These are phyloP conservation scores for Mycena filopes DNA, from an alignment of 768 basidiomycete genomes.

Conservation along the genomic window DNA sequence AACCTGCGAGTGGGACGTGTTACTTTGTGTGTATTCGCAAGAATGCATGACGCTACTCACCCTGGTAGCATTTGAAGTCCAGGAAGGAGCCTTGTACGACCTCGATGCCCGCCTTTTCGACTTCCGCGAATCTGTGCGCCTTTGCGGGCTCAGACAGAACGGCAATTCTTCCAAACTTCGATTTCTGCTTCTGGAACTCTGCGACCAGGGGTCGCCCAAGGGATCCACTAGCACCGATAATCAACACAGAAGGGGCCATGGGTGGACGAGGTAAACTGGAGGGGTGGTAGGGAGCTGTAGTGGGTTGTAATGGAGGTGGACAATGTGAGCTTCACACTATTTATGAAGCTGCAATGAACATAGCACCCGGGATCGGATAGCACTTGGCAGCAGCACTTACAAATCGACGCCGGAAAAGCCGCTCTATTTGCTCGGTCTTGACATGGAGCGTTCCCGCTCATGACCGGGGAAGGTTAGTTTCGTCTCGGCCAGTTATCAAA, in stretches of 20 bases:
- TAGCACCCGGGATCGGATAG: no score
- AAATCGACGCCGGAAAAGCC: no score
- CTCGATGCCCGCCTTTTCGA: constrained; percentile 15
- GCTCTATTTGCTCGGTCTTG: no score
- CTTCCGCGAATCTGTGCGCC: constrained; percentile 1
- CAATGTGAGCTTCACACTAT: no score
- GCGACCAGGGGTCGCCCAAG: constrained; percentile 4
- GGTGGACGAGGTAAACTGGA: not conserved
- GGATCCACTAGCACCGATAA: constrained; percentile 20
- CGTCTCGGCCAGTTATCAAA: no score
- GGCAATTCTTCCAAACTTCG: constrained; percentile 10
- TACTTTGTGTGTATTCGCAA: no score
- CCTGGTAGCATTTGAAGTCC: constrained; percentile 16
- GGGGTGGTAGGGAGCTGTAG: no score
- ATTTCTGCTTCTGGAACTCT: constrained; percentile 9
- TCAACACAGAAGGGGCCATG: constrained; percentile 17
- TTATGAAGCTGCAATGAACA: no score
- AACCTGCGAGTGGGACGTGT: not conserved
- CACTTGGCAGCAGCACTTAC: no score
- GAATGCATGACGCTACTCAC: not conserved
- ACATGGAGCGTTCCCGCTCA: no score
- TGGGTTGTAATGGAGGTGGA: no score
- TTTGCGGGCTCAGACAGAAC: constrained; percentile 18
- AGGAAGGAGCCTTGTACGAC: constrained; percentile 19
- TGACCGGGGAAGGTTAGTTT: no score